Conservation (phyloP, 495 filamentous ascomycete species). For the Penicillium psychrofluorescens region DNA sequence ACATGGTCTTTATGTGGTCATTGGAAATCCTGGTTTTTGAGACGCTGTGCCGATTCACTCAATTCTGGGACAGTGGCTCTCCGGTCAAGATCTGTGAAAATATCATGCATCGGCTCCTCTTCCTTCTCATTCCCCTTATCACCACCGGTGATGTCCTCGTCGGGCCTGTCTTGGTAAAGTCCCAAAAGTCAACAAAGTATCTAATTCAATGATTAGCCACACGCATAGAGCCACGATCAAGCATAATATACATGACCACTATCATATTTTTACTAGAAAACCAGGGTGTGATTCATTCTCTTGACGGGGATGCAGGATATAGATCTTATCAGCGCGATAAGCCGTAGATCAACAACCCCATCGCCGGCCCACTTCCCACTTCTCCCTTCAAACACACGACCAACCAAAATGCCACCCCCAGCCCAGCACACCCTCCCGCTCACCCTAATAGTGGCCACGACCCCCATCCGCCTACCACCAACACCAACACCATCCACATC, state of each 20-base stretch:
- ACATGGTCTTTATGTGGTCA: slow-evolving; percentile 57
- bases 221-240: too few species aligned
- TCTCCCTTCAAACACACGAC: not conserved
- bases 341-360: not conserved
- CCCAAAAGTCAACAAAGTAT: too few species aligned
- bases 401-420: slow-evolving; percentile 15
- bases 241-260: too few species aligned
- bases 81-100: slow-evolving; percentile 99
- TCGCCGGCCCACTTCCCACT: not conserved
- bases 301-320: too few species aligned
- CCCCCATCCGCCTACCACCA: slow-evolving; percentile 21
- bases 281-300: too few species aligned
- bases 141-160: too few species aligned
- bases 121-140: too few species aligned
- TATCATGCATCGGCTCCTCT: slow-evolving; percentile 36
- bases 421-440: slow-evolving; percentile 16
- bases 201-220: too few species aligned
- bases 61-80: slow-evolving; percentile 95
- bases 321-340: too few species aligned
- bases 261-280: too few species aligned
- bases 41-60: slow-evolving; percentile 98
- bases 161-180: too few species aligned
- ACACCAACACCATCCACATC: slow-evolving; percentile 14
- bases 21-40: slow-evolving; percentile 97
- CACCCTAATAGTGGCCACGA: slow-evolving; percentile 39